Evolutionary conservation across 2,329 filamentous ascomycete species (phyloP).

Genomic region (Trichoderma pleuroti): DNA sequence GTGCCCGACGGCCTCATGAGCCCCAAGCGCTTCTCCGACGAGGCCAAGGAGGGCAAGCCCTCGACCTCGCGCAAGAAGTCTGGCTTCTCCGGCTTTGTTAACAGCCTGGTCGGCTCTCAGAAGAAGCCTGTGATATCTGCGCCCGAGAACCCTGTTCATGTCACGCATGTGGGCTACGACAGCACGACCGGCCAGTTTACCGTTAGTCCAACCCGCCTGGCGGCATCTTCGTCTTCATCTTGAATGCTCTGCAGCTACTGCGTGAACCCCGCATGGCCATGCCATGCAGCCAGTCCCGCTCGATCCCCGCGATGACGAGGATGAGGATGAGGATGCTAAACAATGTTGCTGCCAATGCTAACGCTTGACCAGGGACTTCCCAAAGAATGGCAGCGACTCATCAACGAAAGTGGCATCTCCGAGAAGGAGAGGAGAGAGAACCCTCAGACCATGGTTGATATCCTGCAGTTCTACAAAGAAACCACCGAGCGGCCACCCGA

Average conservation of each 20-base stretch:
- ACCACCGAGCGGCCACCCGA: conserved; percentile 77
- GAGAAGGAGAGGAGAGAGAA: conserved; percentile 95
- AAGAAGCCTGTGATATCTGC: conserved; percentile 94
- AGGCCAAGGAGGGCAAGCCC: conserved; percentile 61
- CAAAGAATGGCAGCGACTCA: conserved; percentile 94
- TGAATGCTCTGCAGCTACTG: background rate
- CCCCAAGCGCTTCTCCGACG: conserved; percentile 76
- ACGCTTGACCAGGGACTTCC: conserved; percentile 68
- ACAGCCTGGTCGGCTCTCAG: conserved; percentile 69
- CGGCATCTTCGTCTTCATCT: conserved; percentile 1
- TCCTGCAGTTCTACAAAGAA: conserved; percentile 96
- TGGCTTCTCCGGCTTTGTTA: conserved; percentile 84
- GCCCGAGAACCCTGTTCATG: conserved; percentile 94
- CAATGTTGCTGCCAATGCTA: conserved; percentile 19
- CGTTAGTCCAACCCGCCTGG: conserved; percentile 51
- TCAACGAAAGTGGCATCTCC: conserved; percentile 93
- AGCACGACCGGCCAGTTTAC: conserved; percentile 96
- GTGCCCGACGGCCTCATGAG: conserved; percentile 43
- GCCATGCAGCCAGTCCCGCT: background rate
- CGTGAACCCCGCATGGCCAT: conserved; percentile 20
- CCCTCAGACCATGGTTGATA: conserved; percentile 91
- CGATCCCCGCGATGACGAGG: background rate
- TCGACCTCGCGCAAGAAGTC: conserved; percentile 73
- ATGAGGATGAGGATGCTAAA: background rate
- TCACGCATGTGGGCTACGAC: conserved; percentile 97